Evolutionary conservation across 768 basidiomycete genomes (phyloP), one percentile per base, ranked within the genome.

Genomic region (Phaeotremella fagi): DNA sequence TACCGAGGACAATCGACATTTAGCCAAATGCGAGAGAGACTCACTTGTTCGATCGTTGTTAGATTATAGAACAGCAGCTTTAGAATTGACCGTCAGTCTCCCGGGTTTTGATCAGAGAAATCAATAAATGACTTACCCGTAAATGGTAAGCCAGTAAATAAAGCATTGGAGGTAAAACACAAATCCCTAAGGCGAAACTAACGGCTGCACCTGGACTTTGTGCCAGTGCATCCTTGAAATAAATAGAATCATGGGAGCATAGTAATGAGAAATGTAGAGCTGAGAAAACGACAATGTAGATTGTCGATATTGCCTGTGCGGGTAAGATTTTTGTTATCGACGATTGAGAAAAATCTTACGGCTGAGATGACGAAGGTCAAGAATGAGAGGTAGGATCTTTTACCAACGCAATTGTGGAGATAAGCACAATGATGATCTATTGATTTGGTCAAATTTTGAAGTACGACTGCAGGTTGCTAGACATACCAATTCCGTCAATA

Each of bases 31-130:
- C 52, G 50, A 56, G 50, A 27, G 25, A 29, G 35, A 68, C 82
- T 74, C 72, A 87, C 86, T 81, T 90, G 89, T 77, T 97, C 92
- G 57, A 97, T 90, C n/a, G 91, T 97, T 7, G 92, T 95, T 29
- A 90, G 80, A 73, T 94, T 92, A 58, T 90, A 78, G 27, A 90
- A 71, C 48, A 94, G 75, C 44, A 97, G 79, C 63, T 66, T 27
- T 27, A 38, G 11, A 33, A 20, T 15, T 46, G 36, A 33, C 31
- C 29, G n/a, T 51, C 29, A 52, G 54, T 49, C 12, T 11, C 38
- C 38, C 22, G 25, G 15, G 9, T 4, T 22, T 15, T 35, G 7
- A 49, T 27, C 27, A 45, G 27, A 20, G 15, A 23, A 12, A 24
- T 11, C 12, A 16, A 45, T 20, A 38, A 33, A 43, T 38, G 4